Base-by-base conservation (phyloP, 139 green algal species). In the Gonium pectorale region DNA sequence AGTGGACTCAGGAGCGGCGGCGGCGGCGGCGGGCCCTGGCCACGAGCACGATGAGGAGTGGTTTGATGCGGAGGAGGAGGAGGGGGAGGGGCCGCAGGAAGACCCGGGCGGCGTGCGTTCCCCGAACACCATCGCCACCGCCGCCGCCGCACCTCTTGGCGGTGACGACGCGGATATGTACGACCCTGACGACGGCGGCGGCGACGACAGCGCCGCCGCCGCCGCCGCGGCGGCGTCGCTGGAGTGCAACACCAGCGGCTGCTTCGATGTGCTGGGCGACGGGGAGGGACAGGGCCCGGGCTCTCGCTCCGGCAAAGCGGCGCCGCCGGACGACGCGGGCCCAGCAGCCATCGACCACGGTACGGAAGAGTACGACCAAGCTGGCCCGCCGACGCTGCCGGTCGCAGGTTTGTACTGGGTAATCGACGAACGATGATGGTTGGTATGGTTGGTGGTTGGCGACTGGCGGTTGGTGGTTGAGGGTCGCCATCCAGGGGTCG, bases 321-420 rank as follows among this genome's bases (percentile, higher is more conserved):
- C 40, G 43, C 6, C 35, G 37, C 9, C 64, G 64, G 64, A 6
- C 26, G 68, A 24, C 1, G 43, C 9, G 68, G 68, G 31, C 6
- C 31, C 5, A 38, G 38, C 40, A 7, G 67, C 29, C 7, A n/a
- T 24, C 13, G 46, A 15, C 46, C 15, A 63, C 5, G 46, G 52
- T 22, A 80, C 73, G 38, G 37, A 69, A 26, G 54, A 54, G 54
- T 81, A 81, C 52, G 73, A 69, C 54, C 38, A 51, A 21, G 52
- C 52, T 33, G 73, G 24, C 11, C 33, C 52, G 31, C 24, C 71
- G 51, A 80, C 71, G 24, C 71, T 43, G 46, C 71, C 71, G n/a
- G 22, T 17, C 13, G 24, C 49, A 27, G 69, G 69, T 77, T 26
- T 26, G 40, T n/a, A n/a, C n/a, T n/a, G n/a, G n/a, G n/a, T n/a